Base-by-base conservation (phyloP, 805 yeast genomes). In the Osmozyma mogii region DNA sequence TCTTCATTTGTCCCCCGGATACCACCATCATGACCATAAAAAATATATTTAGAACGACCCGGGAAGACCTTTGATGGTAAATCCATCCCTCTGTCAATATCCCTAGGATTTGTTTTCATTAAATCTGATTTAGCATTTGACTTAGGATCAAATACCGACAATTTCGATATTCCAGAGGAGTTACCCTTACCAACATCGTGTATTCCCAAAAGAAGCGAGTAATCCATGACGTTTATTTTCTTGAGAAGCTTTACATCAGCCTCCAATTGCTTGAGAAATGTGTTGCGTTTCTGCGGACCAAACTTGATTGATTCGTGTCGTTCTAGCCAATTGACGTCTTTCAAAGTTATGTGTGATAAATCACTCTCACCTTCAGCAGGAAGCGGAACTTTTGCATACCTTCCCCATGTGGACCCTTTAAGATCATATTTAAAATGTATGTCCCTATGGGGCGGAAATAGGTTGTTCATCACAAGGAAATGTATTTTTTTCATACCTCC, bases 381-480 rank as follows among this genome's bases (percentile, higher is more conserved):
- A 30, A 41, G 49, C 6, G 52, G 55, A 4, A 60, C 47, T 34
- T 56, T 52, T 0, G 80, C 85, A 38, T 55, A 58, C 42, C 94
- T 67, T 3, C 96, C 96, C 65, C 82, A 69, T 0, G 94, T 74
- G 0, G 96, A 85, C 1, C 99, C 99, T 52, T 92, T 92, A 52
- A 92, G 68, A 52, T 92, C 99, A 55, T 75, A 92, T 24, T 87
- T 83, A 24, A 71, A 60, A 52, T 87, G 94, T 32, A 89, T 78
- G 38, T 83, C 92, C 28, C 87, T 67, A 47, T 84, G 84, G 5
- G 96, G 94, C 0, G 99, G 97, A 58, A 94, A 92, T 28, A 92
- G 68, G 49, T 92, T 92, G 63, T 92, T 92, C 98, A 92, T 92
- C 19, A 92, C 96, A 31, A 92, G 67, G 44, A 92, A 89, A 56